Base-by-base conservation (phyloP, 345 rosid genomes). In the Heritiera fomes region DNA sequence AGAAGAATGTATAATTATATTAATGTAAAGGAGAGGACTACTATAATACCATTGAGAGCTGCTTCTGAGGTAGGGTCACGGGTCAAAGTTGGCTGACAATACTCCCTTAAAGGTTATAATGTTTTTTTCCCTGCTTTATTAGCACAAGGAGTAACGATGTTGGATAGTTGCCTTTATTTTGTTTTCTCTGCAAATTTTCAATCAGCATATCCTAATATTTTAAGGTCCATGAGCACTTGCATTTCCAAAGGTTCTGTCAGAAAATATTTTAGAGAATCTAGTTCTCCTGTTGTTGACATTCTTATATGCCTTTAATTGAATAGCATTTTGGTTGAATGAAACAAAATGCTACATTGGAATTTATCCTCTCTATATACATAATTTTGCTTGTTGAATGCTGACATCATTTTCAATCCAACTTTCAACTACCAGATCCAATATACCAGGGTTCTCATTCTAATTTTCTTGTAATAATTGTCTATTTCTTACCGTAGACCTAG, bases 391-490 rank as follows among this genome's bases (percentile, higher is more conserved):
- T 43, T 71, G 75, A 6, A 13, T 70, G 7, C 38, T 49, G 40
- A 30, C 58, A 60, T 20, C 23, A 49, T 71, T 47, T 38, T 14
- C 38, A 30, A 0, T 71, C 49, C 55, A 68, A 13, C 34, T 10
- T 58, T 58, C 23, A 75, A 66, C 18, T 34, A 5, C 40, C 50
- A 11, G 75, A 49, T 49, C 4, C 8, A 28, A 71, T 52, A 50
- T 71, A 8, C 28, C 30, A 4, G 61, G 4, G 1, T 23, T 60
- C 15, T 23, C 61, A 17, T 52, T 71, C 45, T 30, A 71, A 49
- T 71, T 71, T 17, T 40, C 60, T 71, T 52, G 41, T 50, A 72
- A 72, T 52, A 72, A 34, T 17, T 55, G 34, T 77, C n/a, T 28
- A 30, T 55, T 49, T 41, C 73, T 50, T 40, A 23, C 17, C 20